phyloP scores from a whole-genome alignment of 345 rosid genomes.

The Eucalyptus curtisii region DNA sequence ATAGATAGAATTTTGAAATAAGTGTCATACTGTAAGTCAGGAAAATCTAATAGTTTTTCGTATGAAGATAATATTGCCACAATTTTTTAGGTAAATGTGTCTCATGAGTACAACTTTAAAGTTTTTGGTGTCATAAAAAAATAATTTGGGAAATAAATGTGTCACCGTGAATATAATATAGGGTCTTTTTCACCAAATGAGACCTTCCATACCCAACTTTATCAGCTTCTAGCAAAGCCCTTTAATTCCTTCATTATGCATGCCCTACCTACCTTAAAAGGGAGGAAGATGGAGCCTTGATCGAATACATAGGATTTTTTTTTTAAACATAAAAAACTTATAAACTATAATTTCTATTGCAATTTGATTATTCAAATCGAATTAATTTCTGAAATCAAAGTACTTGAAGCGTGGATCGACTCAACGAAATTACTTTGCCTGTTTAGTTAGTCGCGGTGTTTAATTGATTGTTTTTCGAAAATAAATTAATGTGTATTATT shows the following conservation, averaged over 20 bases:
- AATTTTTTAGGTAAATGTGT: neutral
- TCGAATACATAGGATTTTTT: neutral
- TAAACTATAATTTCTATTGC: neutral
- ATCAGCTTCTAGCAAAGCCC: neutral
- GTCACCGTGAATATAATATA: rapidly evolving
- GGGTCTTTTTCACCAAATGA: neutral
- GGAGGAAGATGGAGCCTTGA: neutral
- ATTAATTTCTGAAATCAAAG: neutral
- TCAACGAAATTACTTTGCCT: neutral
- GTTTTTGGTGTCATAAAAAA: no score
- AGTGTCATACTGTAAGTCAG: neutral
- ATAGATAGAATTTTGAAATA: neutral
- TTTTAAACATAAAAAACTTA: neutral
- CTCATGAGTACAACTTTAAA: neutral
- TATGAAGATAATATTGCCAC: neutral
- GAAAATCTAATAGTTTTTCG: neutral
- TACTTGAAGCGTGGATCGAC: neutral
- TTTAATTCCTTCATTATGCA: neutral
- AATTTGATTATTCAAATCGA: neutral
- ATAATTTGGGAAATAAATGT: no score
- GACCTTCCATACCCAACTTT: neutral
- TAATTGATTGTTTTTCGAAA: neutral
- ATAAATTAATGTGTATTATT: neutral
- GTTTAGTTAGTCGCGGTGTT: neutral
- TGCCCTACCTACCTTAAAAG: neutral